Conservation (phyloP, 2,329 filamentous ascomycete species). For the Emergomyces orientalis region DNA sequence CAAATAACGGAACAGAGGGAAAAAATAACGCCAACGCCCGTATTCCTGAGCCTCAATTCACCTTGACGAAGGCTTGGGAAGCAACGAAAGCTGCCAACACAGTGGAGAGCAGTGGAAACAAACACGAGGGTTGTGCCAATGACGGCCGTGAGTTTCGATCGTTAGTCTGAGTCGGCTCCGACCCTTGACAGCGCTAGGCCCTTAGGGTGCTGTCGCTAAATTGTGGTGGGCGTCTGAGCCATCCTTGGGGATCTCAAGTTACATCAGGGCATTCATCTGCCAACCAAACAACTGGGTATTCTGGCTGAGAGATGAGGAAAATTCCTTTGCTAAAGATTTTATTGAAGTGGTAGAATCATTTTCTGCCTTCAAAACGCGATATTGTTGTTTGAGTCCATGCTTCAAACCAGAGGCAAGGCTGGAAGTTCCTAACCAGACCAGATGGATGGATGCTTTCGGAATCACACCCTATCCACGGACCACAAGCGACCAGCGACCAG, state of each 20-base stretch:
- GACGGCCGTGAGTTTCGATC: neutral
- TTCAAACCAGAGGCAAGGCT: neutral
- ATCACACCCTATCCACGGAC: neutral
- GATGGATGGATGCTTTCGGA: neutral
- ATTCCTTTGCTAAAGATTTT: neutral
- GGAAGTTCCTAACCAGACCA: neutral
- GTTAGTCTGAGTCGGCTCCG: neutral
- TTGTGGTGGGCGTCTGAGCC: neutral
- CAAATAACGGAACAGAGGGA: neutral
- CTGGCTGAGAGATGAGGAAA: neutral
- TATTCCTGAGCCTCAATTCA: constrained; percentile 1
- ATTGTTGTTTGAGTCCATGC: neutral
- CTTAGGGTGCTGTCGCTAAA: neutral
- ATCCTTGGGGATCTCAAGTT: neutral
- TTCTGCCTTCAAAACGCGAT: neutral
- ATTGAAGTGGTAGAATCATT: neutral
- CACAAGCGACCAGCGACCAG: too few relatives aligned
- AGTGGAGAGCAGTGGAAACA: constrained; percentile 3
- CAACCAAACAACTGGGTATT: neutral
- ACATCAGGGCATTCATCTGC: too few relatives aligned
- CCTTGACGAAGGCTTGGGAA: neutral
- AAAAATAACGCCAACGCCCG: neutral
- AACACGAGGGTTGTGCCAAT: constrained; percentile 6
- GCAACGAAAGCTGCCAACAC: neutral
- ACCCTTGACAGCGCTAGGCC: neutral